Evolutionary conservation across 1,139 yeast genomes (phyloP), one percentile per base, ranked within the genome.

Genomic region (Yamadazyma triangularis): DNA sequence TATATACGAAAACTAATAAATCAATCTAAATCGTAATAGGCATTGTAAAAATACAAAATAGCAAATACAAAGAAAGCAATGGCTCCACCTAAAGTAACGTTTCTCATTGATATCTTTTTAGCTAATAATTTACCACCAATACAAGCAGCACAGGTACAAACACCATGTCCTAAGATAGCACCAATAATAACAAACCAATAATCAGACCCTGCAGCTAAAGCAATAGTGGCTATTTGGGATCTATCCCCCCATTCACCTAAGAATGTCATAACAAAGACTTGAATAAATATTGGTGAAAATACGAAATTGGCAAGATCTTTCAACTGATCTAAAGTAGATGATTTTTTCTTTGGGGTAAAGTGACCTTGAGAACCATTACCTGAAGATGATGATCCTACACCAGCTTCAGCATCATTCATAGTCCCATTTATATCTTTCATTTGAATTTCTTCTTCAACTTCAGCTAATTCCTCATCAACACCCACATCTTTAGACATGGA

Each of bases 171-270:
- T 28, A 83, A 56, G 26, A 88, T 77, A 14, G 95, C 95, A 36
- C 99, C 98, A 27, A 81, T 46, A 28, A 91, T 86, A 29, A 89
- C 95, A 50, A 71, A 71, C 91, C 94, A 80, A 62, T 87, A 91
- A 56, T 88, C 86, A 23, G 88, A 80, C 24, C 96, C 96, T 1
- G 98, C 96, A 29, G 97, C 97, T 94, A 91, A 84, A 31, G 98
- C 98, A 50, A 91, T 88, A 25, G 96, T 93, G 23, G 97, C 96
- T 33, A 91, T 87, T 61, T 91, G 99, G 10, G 96, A 88, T 50
- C 98, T 79, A 58, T 91, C 99, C 30, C 99, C 99, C 95, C 97
- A 88, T 64, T 91, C 99, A 36, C 96, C 98, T 34, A 91, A 66
- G 56, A 93, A 93, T 2, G 96, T 87, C 97, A 93, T 89, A 32